Evolutionary conservation across 192 early-diverging fungal genomes (phyloP), one percentile per base, ranked within the genome.

Genomic region (Podila epigama): DNA sequence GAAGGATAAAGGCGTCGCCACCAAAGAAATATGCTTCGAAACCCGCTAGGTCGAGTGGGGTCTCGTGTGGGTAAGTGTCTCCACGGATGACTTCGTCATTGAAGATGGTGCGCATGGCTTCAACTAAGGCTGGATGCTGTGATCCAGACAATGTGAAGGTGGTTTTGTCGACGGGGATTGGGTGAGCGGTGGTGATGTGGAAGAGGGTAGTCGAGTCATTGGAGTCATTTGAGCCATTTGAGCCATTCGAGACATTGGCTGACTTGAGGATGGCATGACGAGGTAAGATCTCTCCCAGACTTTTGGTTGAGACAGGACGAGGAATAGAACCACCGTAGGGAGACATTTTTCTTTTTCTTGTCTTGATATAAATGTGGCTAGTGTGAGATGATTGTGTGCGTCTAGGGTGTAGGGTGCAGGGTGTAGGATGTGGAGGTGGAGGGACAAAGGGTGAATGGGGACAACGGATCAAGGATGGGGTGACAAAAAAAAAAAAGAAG

Each of bases 21-120:
- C 78, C 82, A 25, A 87, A 70, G 53, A 89, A 89, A 69, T 86
- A 87, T 52, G 69, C 75, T 9, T 65, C 61, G 59, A 91, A 92
- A 32, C 69, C 79, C 13, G 69, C 55, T 13, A 55, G 42, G 39
- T 68, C 64, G 44, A 89, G 51, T 16, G 28, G 15, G 44, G 73
- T 66, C 71, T 91, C 90, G 60, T 91, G 88, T 18, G 92, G 91
- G 57, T 94, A 94, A 15, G 90, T 92, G 41, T 86, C 86, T 15
- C 92, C 92, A n/a, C 67, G 67, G 29, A 82, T 79, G 29, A 94
- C 85, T 52, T 90, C 89, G 4, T 60, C 53, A 58, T 92, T 94
- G 60, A 94, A 85, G 18, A 92, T 58, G 16, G 62, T 25, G 22
- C 84, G 83, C 51, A 91, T 77, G 51, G 68, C 60, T 18, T 58